Evolutionary conservation across 2,329 filamentous ascomycete species (phyloP).

Genomic region (Ploettnerulaceae sp.): DNA sequence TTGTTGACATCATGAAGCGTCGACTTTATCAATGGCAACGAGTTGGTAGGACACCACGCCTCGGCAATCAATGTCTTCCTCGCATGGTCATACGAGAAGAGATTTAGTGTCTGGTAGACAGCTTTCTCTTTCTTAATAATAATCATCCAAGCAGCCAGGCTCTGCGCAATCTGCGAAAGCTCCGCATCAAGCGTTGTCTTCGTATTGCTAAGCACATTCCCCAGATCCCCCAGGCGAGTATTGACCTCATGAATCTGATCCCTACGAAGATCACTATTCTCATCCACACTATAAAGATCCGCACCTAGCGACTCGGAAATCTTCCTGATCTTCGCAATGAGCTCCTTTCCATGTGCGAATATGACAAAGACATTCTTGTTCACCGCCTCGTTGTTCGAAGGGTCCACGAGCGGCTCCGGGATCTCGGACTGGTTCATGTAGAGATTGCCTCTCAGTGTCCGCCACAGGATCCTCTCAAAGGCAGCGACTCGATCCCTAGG

Average conservation of each 20-base stretch:
- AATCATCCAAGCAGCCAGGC: conserved; percentile 93
- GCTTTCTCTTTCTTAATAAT: conserved; percentile 98
- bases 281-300: conserved; percentile 93
- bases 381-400: conserved; percentile 83
- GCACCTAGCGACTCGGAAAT: conserved; percentile 97
- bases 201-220: conserved; percentile 90
- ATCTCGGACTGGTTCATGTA: conserved; percentile 99
- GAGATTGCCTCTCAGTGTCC: conserved; percentile 91
- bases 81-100: conserved; percentile 93
- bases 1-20: conserved; percentile 97
- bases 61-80: conserved; percentile 96
- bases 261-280: conserved; percentile 90
- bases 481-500: conserved; percentile 86
- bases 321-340: conserved; percentile 97
- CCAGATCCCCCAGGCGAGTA: conserved; percentile 81
- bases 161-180: conserved; percentile 87
- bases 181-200: conserved; percentile 91
- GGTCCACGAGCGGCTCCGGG: conserved; percentile 85
- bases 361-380: conserved; percentile 99
- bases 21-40: conserved; percentile 81
- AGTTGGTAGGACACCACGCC: conserved; percentile 93
- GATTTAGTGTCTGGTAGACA: conserved; percentile 90
- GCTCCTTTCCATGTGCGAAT: conserved; percentile 97
- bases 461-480: conserved; percentile 96
- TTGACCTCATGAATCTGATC: conserved; percentile 99